These are phyloP conservation scores for Hura crepitans DNA, from an alignment of 441 rosid genomes.

Conservation along the genomic window DNA sequence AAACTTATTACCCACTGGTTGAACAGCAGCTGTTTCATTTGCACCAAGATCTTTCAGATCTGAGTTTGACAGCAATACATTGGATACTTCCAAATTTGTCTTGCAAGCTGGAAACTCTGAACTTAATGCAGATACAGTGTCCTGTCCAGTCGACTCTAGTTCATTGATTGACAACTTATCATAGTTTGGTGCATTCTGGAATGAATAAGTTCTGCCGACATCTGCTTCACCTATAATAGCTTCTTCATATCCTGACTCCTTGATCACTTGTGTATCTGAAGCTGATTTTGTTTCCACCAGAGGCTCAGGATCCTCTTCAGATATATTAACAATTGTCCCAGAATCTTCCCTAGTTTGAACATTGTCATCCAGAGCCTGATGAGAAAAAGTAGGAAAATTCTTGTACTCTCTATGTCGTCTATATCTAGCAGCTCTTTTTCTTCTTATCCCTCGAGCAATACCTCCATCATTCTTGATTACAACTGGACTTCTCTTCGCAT, in stretches of 20 bases:
- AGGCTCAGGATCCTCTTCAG: constrained; percentile 25
- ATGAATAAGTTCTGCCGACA: constrained; percentile 17
- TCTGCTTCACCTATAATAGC: constrained; percentile 20
- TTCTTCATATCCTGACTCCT: constrained; percentile 23
- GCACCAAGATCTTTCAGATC: constrained; percentile 32
- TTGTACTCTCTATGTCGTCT: constrained; percentile 29
- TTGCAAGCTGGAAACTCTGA: constrained; percentile 32
- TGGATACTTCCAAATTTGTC: constrained; percentile 24
- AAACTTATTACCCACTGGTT: constrained; percentile 40
- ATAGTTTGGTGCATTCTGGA: constrained; percentile 19
- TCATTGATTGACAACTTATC: constrained; percentile 21
- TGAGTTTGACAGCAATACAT: constrained; percentile 19
- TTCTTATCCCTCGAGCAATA: constrained; percentile 26
- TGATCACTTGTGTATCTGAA: constrained; percentile 21
- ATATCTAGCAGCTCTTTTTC: constrained; percentile 41
- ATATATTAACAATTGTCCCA: constrained; percentile 20
- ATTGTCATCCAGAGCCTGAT: constrained; percentile 26
- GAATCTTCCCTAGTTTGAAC: constrained; percentile 25
- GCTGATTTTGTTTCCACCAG: constrained; percentile 19
- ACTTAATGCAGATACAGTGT: constrained; percentile 27
- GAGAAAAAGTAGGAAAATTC: constrained; percentile 15
- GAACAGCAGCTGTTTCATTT: constrained; percentile 33
- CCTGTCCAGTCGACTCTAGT: constrained; percentile 31
- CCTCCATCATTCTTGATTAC: constrained; percentile 22
- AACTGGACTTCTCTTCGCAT: constrained; percentile 21